Conservation (phyloP, 1,284 basidiomycete genomes). For the Ceratobasidium sp. region DNA sequence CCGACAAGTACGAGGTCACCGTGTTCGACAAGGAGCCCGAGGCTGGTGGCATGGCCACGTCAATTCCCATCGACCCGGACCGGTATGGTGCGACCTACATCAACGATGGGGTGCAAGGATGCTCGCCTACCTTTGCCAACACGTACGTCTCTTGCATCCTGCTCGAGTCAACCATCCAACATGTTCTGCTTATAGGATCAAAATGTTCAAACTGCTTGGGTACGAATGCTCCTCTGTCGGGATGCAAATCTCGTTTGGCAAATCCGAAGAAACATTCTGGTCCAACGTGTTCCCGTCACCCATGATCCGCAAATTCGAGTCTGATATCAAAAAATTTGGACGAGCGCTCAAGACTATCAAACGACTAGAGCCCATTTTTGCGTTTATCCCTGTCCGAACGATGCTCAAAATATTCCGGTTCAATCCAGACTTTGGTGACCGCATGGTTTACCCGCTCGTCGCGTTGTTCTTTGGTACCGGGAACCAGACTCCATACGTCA, state of each 20-base stretch:
- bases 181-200: constrained; percentile 66
- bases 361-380: constrained; percentile 62
- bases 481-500: constrained; percentile 66
- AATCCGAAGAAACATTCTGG: constrained; percentile 65
- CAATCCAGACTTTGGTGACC: constrained; percentile 59
- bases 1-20: constrained; percentile 63
- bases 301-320: constrained; percentile 57
- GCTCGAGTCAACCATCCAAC: constrained; percentile 48
- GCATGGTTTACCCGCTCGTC: constrained; percentile 64
- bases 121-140: constrained; percentile 23
- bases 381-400: constrained; percentile 65
- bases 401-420: constrained; percentile 66
- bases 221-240: constrained; percentile 62
- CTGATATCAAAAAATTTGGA: constrained; percentile 67
- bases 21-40: constrained; percentile 61
- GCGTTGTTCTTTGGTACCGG: constrained; percentile 66
- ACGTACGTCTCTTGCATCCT: neutral
- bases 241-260: constrained; percentile 70
- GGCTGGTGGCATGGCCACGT: constrained; percentile 68
- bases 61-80: constrained; percentile 58
- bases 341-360: constrained; percentile 60
- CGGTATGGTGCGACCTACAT: constrained; percentile 63
- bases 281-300: constrained; percentile 68
- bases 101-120: constrained; percentile 62
- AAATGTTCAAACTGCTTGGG: constrained; percentile 63